Conservation (phyloP, 352 stramenopile genomes). For the Peronospora farinosa region DNA sequence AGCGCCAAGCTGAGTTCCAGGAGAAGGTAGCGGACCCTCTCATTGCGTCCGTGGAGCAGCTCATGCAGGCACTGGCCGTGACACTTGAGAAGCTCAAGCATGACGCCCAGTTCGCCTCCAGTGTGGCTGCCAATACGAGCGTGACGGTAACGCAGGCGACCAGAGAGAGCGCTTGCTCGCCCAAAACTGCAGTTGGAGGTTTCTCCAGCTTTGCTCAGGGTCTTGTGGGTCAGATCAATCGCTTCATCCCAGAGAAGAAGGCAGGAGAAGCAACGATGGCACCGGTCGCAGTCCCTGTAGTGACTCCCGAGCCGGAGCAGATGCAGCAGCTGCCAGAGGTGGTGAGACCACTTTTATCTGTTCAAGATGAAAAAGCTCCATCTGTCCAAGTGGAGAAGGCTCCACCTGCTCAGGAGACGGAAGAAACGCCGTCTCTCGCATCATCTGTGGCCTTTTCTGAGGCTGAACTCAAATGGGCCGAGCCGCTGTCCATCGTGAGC, state of each 20-base stretch:
- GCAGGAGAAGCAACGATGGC: slow-evolving; percentile 16
- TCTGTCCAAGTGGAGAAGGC: slow-evolving; percentile 7
- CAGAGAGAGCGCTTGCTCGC: slow-evolving; percentile 29
- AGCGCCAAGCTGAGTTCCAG: slow-evolving; percentile 35
- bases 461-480: slow-evolving; percentile 62
- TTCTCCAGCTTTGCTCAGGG: slow-evolving; percentile 67
- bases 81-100: slow-evolving; percentile 52
- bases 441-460: slow-evolving; percentile 46
- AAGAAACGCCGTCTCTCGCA: slow-evolving; percentile 20
- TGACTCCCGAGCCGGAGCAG: slow-evolving; percentile 9
- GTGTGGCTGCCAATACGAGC: not conserved
- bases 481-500: slow-evolving; percentile 56
- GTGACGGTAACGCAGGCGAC: slow-evolving; percentile 18
- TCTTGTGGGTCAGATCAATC: slow-evolving; percentile 59
- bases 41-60: slow-evolving; percentile 47
- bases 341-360: slow-evolving; percentile 2
- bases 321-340: slow-evolving; percentile 5
- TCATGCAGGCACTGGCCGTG: slow-evolving; percentile 45
- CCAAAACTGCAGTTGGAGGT: slow-evolving; percentile 37
- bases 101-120: slow-evolving; percentile 30
- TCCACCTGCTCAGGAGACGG: slow-evolving; percentile 19
- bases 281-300: slow-evolving; percentile 5
- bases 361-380: slow-evolving; percentile 8
- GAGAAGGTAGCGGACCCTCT: slow-evolving; percentile 52
- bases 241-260: slow-evolving; percentile 55